Conservation (phyloP, 371 early-diverging fungal genomes). For the Apophysomyces sp. region DNA sequence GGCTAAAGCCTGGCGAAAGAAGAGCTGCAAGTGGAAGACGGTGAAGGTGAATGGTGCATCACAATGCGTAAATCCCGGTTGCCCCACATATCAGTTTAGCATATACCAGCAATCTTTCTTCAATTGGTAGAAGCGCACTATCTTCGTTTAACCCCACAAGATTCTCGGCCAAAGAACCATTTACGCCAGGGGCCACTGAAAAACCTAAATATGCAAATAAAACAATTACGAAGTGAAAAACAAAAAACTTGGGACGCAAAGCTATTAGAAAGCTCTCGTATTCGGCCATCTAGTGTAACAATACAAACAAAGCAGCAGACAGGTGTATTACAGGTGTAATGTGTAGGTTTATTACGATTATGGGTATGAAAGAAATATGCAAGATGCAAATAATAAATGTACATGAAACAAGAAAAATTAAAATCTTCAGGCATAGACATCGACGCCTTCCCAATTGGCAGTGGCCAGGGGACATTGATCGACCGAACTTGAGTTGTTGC, state of each 20-base stretch:
- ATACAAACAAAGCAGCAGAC: neutral
- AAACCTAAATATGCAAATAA: no score
- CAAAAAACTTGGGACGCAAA: no score
- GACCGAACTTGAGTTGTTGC: slow-evolving; percentile 27
- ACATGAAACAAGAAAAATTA: neutral
- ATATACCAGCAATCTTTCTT: neutral
- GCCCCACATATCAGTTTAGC: neutral
- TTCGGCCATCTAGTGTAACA: no score
- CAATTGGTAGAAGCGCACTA: neutral
- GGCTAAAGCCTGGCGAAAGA: no score
- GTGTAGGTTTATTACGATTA: neutral
- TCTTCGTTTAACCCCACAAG: no score
- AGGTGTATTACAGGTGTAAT: neutral
- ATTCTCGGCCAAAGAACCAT: no score
- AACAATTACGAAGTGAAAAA: no score
- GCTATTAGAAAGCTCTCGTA: no score
- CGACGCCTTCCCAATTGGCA: slow-evolving; percentile 37
- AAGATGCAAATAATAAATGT: neutral
- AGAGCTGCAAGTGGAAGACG: no score
- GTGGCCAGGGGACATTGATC: slow-evolving; percentile 40
- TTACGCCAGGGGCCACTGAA: neutral
- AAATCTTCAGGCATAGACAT: slow-evolving; percentile 27
- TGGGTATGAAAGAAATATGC: neutral
- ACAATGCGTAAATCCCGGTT: neutral
- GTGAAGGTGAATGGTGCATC: neutral